A percentile compares a stretch with the other conserved stretches of the same genome.
Evolutionary conservation across 805 yeast genomes (phyloP).

Genomic region (Teunomyces barrocoloradensis): DNA sequence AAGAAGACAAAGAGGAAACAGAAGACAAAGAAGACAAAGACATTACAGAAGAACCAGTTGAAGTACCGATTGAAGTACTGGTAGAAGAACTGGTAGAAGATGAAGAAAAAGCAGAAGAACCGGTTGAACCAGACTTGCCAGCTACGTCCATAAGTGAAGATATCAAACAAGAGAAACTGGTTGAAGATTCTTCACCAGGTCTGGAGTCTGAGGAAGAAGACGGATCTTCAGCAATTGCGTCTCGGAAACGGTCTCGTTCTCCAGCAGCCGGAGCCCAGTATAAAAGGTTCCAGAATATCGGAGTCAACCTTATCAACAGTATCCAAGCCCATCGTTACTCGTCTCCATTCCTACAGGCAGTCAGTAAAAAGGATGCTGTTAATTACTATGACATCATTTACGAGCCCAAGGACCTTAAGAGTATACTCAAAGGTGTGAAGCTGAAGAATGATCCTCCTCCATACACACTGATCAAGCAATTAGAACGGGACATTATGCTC

Average conservation of each 20-base stretch:
- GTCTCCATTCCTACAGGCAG: conserved; percentile 71
- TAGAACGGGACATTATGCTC: conserved; percentile 66
- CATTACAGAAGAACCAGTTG: conserved; percentile 5
- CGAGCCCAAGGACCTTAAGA: conserved; percentile 67
- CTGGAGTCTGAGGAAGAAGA: conserved; percentile 5
- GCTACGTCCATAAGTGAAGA: conserved; percentile 10
- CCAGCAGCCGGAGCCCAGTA: conserved; percentile 21
- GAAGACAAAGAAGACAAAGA: conserved; percentile 3
- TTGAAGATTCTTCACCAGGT: conserved; percentile 5
- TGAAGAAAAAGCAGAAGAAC: conserved; percentile 1
- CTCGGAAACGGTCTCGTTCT: conserved; percentile 15
- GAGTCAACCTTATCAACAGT: conserved; percentile 59
- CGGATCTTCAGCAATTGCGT: neutral
- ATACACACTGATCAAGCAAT: conserved; percentile 55
- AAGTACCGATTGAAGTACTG: conserved; percentile 9
- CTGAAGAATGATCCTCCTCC: conserved; percentile 30
- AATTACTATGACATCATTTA: conserved; percentile 59
- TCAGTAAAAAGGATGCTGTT: conserved; percentile 64
- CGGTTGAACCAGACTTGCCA: neutral
- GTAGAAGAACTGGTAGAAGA: conserved; percentile 5
- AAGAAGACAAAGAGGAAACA: conserved; percentile 1
- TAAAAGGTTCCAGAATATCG: conserved; percentile 60
- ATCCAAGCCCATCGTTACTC: conserved; percentile 71
- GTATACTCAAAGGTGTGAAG: conserved; percentile 55
- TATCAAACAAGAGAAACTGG: conserved; percentile 9